These are phyloP conservation scores for Penicillium sp. DNA, from an alignment of 2,329 filamentous ascomycete genomes.

Conservation along the genomic window DNA sequence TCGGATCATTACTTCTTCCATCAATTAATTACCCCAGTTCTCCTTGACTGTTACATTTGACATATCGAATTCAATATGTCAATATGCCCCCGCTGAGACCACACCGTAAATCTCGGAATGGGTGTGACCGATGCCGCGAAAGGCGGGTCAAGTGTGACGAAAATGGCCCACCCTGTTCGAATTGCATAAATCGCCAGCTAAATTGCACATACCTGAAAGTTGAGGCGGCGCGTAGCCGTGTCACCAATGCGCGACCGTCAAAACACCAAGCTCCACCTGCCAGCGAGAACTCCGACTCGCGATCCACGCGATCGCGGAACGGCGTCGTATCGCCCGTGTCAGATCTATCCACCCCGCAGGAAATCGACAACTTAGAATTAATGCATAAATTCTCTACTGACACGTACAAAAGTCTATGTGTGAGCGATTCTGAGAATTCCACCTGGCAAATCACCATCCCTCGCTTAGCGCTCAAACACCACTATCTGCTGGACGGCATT, in stretches of 20 bases:
- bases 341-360: conserved; percentile 16
- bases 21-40: background rate
- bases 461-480: conserved; percentile 40
- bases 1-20: background rate
- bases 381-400: conserved; percentile 55
- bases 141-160: conserved; percentile 47
- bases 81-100: conserved; percentile 40
- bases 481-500: conserved; percentile 45
- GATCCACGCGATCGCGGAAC: conserved; percentile 9
- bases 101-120: conserved; percentile 46
- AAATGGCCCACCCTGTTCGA: conserved; percentile 39
- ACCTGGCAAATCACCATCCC: conserved; percentile 44
- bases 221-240: conserved; percentile 8
- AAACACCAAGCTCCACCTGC: conserved; percentile 1
- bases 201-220: conserved; percentile 32
- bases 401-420: conserved; percentile 47
- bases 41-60: background rate
- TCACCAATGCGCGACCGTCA: background rate
- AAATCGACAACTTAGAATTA: conserved; percentile 48
- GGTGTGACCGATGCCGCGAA: conserved; percentile 44
- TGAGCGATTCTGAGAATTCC: conserved; percentile 29
- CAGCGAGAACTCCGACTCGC: background rate
- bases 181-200: conserved; percentile 38
- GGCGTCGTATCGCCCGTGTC: conserved; percentile 14
- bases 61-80: background rate